Evolutionary conservation across 2,329 filamentous ascomycete species (phyloP), one percentile per base, ranked within the genome.

Genomic region (Metarhizium robertsii): DNA sequence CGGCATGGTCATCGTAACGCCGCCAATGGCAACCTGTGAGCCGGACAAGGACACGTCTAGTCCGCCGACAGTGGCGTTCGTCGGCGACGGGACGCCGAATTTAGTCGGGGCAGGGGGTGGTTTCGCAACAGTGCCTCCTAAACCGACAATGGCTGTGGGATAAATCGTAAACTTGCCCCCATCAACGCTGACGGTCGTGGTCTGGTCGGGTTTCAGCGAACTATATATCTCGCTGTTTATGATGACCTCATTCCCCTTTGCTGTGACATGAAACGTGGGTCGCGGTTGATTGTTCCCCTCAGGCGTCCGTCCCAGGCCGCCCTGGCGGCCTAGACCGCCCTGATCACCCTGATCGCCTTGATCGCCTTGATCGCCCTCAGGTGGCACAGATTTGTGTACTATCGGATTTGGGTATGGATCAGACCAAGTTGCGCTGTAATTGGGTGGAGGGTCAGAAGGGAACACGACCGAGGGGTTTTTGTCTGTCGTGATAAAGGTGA

Each of bases 401-500:
- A 55, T 43, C 8, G 53, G 50, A 4, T 43, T 56, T 14, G 58
- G 51, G 42, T 29, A 30, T 29, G 47, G 56, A 47, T 48, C 25
- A 18, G 20, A 7, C 38, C 56, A 54, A 7, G 62, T 59, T 36
- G 61, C 58, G 29, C 70, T 71, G 59, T 76, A 79, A 58, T 66
- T 60, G 0, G 76, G 75, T 5, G 69, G 65, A 4, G 63, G 57
- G 16, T 72, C 65, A 2, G 71, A 68, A 1, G 74, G 62, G 57
- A 70, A 68, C 2, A 79, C 71, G 16, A 80, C 75, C 8, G 75
- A 72, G 0, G 79, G 79, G 55, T 81, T 81, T 62, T 80, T 81
- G 62, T 80, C 78, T 3, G 78, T 80, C 2, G 77, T 80, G 52
- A 77, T 63, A 50, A 79, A 74, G 3, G 73, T 77, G 50, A 77